Evolutionary conservation across 2,329 filamentous ascomycete genomes (phyloP), one percentile per base, ranked within the genome.

Genomic region (Paecilomyces dactylethromorphus): DNA sequence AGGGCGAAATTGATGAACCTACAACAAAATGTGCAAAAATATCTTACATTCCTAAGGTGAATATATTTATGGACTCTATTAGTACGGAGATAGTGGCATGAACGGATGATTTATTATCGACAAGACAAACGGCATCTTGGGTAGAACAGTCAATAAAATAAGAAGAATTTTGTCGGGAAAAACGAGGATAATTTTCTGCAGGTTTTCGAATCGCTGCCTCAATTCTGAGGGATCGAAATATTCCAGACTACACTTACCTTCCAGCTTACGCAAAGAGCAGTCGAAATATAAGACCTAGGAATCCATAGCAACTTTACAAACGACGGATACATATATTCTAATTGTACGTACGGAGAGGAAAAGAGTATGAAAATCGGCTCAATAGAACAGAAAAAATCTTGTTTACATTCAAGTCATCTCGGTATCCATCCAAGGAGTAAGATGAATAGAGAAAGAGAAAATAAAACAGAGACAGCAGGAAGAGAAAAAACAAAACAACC

Each of bases 381-480:
- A 60, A 59, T 59, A 61, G 53, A 55, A 56, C 24, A 57, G 55
- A 60, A 55, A 60, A 24, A 49, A 55, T 58, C 62, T 55, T 58
- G 56, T 57, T 60, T 56, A 54, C 53, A 56, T 58, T 52, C 50
- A 52, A 52, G 21, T 52, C 50, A 52, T 52, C 50, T 52, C 50
- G 50, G 26, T 52, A 26, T 29, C 21, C 21, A 12, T 52, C 50
- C 50, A 52, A 59, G 56, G 33, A 29, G 59, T 29, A 56, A 59
- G 45, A 59, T 54, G 55, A 62, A 60, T 55, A 56, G 62, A 60
- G 57, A 59, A 62, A 60, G 54, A 53, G 53, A 56, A 53, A 21
- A 29, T 45, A n/a, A 45, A 45, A n/a, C 39, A 45, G 39, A 45
- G 39, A 45, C 39, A 21, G 21, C 15, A 45, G n/a, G 39, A 39